These are phyloP conservation scores for Bacidia gigantensis DNA, from an alignment of 495 filamentous ascomycete species.

Conservation along the genomic window DNA sequence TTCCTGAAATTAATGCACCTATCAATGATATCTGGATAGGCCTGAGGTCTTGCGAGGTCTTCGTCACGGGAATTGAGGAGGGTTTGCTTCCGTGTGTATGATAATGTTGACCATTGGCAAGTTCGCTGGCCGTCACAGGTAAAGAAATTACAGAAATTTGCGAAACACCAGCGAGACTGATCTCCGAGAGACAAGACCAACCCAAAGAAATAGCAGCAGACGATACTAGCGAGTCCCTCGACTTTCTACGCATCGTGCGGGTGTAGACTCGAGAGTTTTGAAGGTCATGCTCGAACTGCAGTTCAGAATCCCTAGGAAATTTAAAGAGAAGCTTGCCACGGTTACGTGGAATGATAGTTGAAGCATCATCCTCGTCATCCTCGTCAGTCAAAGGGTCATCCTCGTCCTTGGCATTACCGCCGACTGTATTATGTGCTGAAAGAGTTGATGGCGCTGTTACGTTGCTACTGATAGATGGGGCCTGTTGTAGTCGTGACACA, in stretches of 20 bases:
- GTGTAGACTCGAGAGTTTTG: constrained; percentile 8
- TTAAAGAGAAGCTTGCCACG: no score
- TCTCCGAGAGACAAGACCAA: constrained; percentile 9
- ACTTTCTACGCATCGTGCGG: not conserved
- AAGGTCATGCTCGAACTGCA: constrained; percentile 1
- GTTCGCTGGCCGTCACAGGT: constrained; percentile 1
- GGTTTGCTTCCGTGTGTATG: no score
- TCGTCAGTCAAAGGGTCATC: no score
- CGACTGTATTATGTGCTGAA: no score
- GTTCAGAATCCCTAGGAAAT: no score
- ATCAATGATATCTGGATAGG: not conserved
- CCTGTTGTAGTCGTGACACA: not conserved
- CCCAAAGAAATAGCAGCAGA: not conserved
- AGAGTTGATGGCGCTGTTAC: not conserved
- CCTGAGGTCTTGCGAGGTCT: no score
- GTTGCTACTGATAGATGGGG: not conserved
- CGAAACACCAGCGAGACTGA: constrained; percentile 11
- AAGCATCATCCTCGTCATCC: no score
- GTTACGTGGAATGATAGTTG: no score
- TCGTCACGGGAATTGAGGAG: no score
- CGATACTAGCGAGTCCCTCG: not conserved
- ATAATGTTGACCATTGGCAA: constrained; percentile 1
- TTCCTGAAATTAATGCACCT: not conserved
- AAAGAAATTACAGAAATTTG: constrained; percentile 11
- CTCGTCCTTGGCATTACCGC: no score